A percentile compares a stretch with the other conserved stretches of the same genome.
phyloP scores from a whole-genome alignment of 2,329 filamentous ascomycete species.

The Colletotrichum truncatum region DNA sequence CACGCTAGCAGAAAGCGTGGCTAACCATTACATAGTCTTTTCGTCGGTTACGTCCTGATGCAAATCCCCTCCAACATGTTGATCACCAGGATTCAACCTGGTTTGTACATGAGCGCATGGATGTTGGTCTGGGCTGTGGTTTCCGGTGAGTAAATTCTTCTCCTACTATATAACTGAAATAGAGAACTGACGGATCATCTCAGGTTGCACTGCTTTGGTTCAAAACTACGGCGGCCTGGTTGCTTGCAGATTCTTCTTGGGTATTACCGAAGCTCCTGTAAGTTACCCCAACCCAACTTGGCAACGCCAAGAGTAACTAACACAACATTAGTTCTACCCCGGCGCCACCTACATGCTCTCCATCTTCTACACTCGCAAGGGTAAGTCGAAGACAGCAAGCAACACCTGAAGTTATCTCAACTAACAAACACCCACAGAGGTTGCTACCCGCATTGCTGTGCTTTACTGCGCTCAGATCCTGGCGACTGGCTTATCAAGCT shows the following conservation, averaged over 20 bases:
- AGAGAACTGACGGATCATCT: background rate
- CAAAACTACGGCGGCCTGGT: conserved; percentile 45
- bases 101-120: conserved; percentile 51
- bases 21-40: conserved; percentile 36
- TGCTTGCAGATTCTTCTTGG: conserved; percentile 47
- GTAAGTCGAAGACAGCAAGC: conserved; percentile 18
- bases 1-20: fast-evolving
- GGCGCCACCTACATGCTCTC: conserved; percentile 46
- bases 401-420: fast-evolving
- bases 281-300: background rate
- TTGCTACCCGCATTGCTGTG: conserved; percentile 68
- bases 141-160: conserved; percentile 34
- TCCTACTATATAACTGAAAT: fast-evolving
- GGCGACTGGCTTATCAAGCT: conserved; percentile 73
- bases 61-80: conserved; percentile 53
- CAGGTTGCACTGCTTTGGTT: conserved; percentile 46
- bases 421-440: conserved; percentile 49
- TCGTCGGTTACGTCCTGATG: conserved; percentile 51
- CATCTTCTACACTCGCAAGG: conserved; percentile 44
- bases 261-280: conserved; percentile 49
- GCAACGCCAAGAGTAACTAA: background rate
- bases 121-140: conserved; percentile 52
- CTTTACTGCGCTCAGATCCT: conserved; percentile 69
- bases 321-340: conserved; percentile 42
- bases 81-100: conserved; percentile 50